Evolutionary conservation across 129 eudicot species (phyloP), one percentile per base, ranked within the genome.

Genomic region (Rutidosis leptorrhynchoides): DNA sequence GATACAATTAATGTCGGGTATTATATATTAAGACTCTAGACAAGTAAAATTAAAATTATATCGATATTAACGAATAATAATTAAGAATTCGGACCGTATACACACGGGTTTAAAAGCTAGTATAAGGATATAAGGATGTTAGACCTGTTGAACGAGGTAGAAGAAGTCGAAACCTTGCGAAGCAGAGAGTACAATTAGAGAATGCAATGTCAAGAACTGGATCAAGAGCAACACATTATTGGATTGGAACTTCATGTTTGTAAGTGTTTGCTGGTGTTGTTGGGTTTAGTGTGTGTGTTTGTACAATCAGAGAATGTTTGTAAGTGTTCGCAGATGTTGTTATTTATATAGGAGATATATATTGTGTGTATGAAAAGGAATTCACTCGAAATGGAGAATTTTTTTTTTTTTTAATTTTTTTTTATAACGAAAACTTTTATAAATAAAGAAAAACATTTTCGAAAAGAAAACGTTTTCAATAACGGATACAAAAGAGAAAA

Each of bases 121-220:
- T n/a, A n/a, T n/a, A n/a, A n/a, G n/a, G 40, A 8, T n/a, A 30
- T 30, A 30, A 4, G 6, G 6, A 30, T 30, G 7, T 0, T 11
- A 40, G n/a, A 67, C 95, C 87, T 83, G 87, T 53, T 87, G 95
- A n/a, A 87, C 95, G 2, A 83, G 79, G 79, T 87, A 87, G 80
- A 81, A 87, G 87, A 87, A 87, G 68, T 87, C 85, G 63, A 84
- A 87, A 46, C 77, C 85, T 42, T 67, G 74, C 2, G 89, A 53
- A 26, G 75, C 64, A 24, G 75, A 62, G 22, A 69, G 32, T 12
- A 76, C 68, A 16, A 69, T 24, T n/a, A 80, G 27, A 60, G 65
- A 77, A 57, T 66, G 79, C n/a, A 78, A 17, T 15, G 76, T 54
- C 59, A 57, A 57, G 62, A 57, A 27, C 62, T 57, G 25, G 62